phyloP scores from a whole-genome alignment of 306 rosid species.

The Citrullus colocynthis region DNA sequence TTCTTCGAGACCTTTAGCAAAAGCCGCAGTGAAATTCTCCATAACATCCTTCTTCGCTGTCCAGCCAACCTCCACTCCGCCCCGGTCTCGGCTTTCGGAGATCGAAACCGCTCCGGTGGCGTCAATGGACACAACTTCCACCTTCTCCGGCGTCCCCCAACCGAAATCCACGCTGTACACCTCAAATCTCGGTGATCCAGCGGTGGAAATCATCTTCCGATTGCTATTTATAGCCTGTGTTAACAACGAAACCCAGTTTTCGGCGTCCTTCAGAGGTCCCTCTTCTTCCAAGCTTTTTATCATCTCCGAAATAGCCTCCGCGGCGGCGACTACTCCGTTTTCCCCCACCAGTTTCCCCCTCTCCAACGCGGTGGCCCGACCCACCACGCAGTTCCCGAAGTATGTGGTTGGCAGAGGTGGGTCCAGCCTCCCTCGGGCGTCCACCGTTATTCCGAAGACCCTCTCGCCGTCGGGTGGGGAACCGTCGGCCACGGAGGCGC shows the following conservation, averaged over 20 bases:
- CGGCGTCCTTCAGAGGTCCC: not conserved
- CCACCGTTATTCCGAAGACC: not conserved
- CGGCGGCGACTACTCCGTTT: not conserved
- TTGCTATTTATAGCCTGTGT: no score
- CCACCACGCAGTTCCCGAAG: not conserved
- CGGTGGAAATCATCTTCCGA: not conserved
- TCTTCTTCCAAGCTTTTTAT: not conserved
- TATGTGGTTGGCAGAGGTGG: not conserved
- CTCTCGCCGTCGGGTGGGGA: not conserved
- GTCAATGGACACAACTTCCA: conserved; percentile 10
- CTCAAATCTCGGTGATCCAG: conserved; percentile 22
- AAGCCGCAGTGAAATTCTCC: conserved; percentile 14
- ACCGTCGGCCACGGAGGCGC: not conserved
- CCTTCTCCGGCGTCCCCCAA: conserved; percentile 31
- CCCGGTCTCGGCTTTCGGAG: conserved; percentile 10
- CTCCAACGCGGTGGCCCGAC: not conserved
- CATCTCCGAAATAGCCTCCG: not conserved
- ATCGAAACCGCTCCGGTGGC: not conserved
- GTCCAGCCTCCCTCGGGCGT: not conserved
- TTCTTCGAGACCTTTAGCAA: conserved; percentile 1
- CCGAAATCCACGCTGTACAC: conserved; percentile 26
- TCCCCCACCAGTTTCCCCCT: not conserved
- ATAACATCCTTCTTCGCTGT: conserved; percentile 4
- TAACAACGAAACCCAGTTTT: not conserved
- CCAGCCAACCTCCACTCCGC: conserved; percentile 17